phyloP scores from a whole-genome alignment of 331 rosid species.

The Quercus phellos region DNA sequence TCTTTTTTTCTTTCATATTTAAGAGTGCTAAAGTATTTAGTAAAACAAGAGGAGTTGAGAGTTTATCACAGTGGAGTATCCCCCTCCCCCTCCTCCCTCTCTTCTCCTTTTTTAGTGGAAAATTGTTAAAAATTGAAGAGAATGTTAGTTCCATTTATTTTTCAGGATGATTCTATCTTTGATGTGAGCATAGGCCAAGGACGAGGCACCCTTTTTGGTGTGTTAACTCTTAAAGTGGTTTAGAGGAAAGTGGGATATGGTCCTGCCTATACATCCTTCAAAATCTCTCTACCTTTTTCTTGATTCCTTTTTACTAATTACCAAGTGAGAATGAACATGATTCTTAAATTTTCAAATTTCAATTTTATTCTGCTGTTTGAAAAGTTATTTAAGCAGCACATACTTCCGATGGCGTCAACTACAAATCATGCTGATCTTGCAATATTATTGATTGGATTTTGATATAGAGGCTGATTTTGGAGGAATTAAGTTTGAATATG shows the following conservation, averaged over 20 bases:
- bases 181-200: not conserved
- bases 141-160: not conserved
- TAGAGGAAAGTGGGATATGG: not conserved
- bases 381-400: no score
- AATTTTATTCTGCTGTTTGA: no score
- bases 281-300: not conserved
- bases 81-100: not conserved
- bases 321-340: no score
- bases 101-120: not conserved
- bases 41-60: not conserved
- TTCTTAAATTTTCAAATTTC: no score
- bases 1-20: not conserved
- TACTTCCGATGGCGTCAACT: no score
- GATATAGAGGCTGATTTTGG: not conserved
- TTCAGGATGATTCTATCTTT: not conserved
- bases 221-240: not conserved
- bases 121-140: not conserved
- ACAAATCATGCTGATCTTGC: no score
- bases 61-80: no score
- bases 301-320: not conserved
- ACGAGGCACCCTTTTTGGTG: not conserved
- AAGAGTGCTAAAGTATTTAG: not conserved
- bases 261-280: not conserved
- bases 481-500: not conserved
- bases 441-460: not conserved